Base-by-base conservation (phyloP, 495 filamentous ascomycete species). In the Penicillium herquei region DNA sequence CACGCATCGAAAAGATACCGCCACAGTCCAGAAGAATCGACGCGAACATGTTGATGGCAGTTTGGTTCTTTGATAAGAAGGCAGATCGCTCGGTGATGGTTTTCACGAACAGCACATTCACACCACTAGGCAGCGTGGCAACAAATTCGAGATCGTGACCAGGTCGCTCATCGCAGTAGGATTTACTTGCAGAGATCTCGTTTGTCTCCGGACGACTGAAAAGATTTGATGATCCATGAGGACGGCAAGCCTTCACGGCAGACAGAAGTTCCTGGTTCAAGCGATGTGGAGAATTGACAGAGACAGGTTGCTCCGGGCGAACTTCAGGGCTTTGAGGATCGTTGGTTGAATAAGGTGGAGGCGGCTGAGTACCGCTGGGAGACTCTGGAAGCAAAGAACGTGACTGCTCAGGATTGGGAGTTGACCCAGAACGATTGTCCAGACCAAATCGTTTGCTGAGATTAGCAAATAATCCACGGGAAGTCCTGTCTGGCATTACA, bases 101-200 rank as follows among this genome's bases (percentile, higher is more conserved):
- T 44, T 77, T 81, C n/a, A 80, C 73, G 35, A 92, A 68, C 68
- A 91, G 90, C 30, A 96, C 78, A 17, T 86, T 85, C 68, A 93
- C 84, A 2, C 87, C 83, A 31, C 82, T 82, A 13, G 84, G 78
- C 1, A 88, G 82, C 10, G 87, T 85, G 21, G 87, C 90, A 43
- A 86, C 79, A 66, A 88, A 88, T 33, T 77, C 75, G 37, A 98
- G 82, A 70, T 98, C 87, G 50, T 92, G 85, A n/a, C 83, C 86
- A 16, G 88, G 86, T 42, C 78, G 87, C 53, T 85, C 74, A 71
- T 96, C 93, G 69, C 94, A 98, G 75, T 97, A 98, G 0, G 90
- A 88, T 44, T 86, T 82, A 48, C 89, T 87, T 68, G 97, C 91
- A 61, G 89, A 88, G 59, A 98, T 85, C 34, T 84, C 75, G 44